Evolutionary conservation across 2,329 filamentous ascomycete genomes (phyloP).

Genomic region (Aspergillus sp.): DNA sequence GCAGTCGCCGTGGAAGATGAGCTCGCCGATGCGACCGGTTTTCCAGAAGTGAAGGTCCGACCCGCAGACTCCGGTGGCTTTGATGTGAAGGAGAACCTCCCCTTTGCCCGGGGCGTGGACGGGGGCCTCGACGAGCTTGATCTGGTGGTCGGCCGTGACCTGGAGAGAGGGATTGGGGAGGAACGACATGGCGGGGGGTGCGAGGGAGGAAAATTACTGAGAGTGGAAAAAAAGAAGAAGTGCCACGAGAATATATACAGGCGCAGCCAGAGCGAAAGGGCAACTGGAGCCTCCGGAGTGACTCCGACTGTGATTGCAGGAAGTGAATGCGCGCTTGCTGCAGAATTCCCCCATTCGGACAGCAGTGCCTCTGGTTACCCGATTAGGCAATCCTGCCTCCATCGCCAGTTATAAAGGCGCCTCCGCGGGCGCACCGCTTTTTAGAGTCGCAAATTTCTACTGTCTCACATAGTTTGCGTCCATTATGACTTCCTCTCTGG

Average conservation of each 20-base stretch:
- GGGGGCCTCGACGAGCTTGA: slow-evolving; percentile 59
- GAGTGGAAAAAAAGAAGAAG: neutral
- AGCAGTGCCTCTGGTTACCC: slow-evolving; percentile 17
- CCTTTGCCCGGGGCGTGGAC: slow-evolving; percentile 54
- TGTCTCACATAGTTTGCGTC: neutral
- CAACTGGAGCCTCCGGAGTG: slow-evolving; percentile 3
- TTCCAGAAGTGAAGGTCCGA: slow-evolving; percentile 72
- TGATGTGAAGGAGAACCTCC: slow-evolving; percentile 62
- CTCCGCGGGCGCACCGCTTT: neutral
- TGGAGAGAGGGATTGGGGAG: slow-evolving; percentile 57
- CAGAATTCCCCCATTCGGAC: slow-evolving; percentile 9
- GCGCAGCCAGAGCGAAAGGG: neutral
- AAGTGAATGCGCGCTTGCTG: too few relatives aligned
- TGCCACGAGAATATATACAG: neutral
- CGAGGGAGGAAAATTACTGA: slow-evolving; percentile 1
- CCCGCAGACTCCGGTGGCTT: slow-evolving; percentile 65
- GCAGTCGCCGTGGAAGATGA: slow-evolving; percentile 63
- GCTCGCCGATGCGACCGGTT: slow-evolving; percentile 60
- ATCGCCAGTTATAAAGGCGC: slow-evolving; percentile 1
- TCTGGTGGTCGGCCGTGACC: slow-evolving; percentile 59
- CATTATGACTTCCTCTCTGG: slow-evolving; percentile 22
- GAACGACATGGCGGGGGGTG: slow-evolving; percentile 4
- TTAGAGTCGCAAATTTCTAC: neutral
- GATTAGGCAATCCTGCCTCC: slow-evolving; percentile 12
- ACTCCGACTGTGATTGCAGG: neutral